Evolutionary conservation across 1,284 basidiomycete species (phyloP).

Genomic region (Microbotryomycetes sp.): DNA sequence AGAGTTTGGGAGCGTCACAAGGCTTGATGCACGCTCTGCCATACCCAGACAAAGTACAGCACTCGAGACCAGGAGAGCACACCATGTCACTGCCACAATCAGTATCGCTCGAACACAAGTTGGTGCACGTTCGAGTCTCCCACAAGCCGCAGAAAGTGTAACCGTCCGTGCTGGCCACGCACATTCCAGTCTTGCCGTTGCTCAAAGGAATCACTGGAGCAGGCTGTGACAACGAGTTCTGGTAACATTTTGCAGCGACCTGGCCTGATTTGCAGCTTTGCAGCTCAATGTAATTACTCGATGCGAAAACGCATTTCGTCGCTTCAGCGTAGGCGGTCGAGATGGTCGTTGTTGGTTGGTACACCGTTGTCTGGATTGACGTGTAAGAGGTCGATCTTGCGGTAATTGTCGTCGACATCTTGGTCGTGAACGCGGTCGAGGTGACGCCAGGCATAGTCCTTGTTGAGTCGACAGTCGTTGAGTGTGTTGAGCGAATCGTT

Average conservation of each 20-base stretch:
- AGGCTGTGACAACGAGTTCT: too few species aligned
- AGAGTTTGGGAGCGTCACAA: too few species aligned
- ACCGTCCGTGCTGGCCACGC: not conserved
- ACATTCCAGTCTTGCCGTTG: not conserved
- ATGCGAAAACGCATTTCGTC: not conserved
- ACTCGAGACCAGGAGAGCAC: not conserved
- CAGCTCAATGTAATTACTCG: not conserved
- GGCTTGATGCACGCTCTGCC: not conserved
- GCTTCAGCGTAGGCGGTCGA: not conserved
- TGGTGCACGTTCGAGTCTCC: not conserved
- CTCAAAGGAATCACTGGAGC: not conserved
- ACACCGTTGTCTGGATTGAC: not conserved
- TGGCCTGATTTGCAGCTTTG: not conserved
- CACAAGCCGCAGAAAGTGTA: not conserved
- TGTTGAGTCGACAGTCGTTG: not conserved
- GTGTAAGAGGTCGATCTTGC: not conserved
- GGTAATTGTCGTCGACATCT: too few species aligned
- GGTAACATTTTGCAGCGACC: not conserved
- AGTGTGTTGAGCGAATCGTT: not conserved
- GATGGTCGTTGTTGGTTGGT: not conserved
- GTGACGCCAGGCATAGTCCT: not conserved
- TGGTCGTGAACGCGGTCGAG: not conserved
- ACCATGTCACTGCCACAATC: not conserved
- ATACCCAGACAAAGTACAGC: not conserved
- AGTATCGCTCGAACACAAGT: not conserved